Percentiles rank a stretch among this genome's conserved stretches.
Evolutionary conservation across 495 filamentous ascomycete species (phyloP).

Genomic region (Penicillium chermesinum): DNA sequence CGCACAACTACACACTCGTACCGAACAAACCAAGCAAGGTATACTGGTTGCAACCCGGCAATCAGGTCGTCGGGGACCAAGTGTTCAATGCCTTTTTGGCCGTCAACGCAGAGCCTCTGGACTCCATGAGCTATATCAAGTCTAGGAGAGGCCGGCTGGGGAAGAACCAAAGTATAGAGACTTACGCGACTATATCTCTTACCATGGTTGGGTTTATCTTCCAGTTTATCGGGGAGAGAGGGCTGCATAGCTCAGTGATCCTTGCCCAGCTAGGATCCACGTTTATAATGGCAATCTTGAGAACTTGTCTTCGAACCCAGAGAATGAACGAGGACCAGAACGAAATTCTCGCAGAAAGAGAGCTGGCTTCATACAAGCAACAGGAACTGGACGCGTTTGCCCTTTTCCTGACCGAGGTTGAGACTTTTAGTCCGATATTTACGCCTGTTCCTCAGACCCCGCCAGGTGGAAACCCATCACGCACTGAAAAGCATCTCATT

Average conservation of each 20-base stretch:
- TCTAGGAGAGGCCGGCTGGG: slow-evolving; percentile 20
- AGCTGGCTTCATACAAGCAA: slow-evolving; percentile 21
- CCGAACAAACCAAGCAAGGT: slow-evolving; percentile 30
- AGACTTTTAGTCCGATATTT: slow-evolving; percentile 23
- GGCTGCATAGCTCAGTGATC: slow-evolving; percentile 45
- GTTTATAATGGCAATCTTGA: slow-evolving; percentile 41
- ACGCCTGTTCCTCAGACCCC: no score
- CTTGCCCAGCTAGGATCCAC: slow-evolving; percentile 43
- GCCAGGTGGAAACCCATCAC: no score
- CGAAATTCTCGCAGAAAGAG: slow-evolving; percentile 19
- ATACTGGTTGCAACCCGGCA: slow-evolving; percentile 42
- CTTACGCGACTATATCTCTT: slow-evolving; percentile 19
- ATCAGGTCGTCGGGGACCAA: slow-evolving; percentile 37
- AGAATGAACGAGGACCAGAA: slow-evolving; percentile 32
- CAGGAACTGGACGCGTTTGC: slow-evolving; percentile 48
- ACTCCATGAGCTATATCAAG: slow-evolving; percentile 30
- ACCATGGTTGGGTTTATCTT: slow-evolving; percentile 44
- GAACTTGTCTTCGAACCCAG: slow-evolving; percentile 43
- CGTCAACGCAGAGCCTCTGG: slow-evolving; percentile 19
- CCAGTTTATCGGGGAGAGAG: slow-evolving; percentile 48
- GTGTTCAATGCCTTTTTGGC: slow-evolving; percentile 36
- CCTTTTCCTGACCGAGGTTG: slow-evolving; percentile 25
- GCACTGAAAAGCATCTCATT: neutral
- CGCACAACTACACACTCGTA: slow-evolving; percentile 25
- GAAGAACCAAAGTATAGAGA: slow-evolving; percentile 2